Evolutionary conservation across 257 asterid species (phyloP).

Genomic region (Solanum bulbocastanum): DNA sequence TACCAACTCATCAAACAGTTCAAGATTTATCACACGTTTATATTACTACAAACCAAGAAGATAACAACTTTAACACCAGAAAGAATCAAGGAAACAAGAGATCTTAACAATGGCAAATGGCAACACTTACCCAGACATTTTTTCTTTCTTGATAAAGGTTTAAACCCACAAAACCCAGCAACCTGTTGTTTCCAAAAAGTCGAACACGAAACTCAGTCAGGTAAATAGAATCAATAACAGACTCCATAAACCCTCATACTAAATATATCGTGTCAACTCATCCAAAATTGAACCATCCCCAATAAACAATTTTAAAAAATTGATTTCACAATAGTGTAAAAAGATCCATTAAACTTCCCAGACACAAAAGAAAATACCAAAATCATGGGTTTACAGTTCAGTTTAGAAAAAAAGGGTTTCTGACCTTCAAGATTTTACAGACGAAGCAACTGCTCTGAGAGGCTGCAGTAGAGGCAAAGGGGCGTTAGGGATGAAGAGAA

Average conservation of each 20-base stretch:
- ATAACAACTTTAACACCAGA: neutral
- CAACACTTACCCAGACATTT: neutral
- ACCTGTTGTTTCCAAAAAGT: neutral
- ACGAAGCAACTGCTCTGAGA: neutral
- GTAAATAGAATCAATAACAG: neutral
- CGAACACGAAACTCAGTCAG: constrained; percentile 5
- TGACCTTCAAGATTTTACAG: neutral
- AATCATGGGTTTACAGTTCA: neutral
- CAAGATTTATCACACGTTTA: neutral
- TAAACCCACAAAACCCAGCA: neutral
- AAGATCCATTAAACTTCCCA: neutral
- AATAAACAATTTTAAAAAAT: neutral
- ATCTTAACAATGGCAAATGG: neutral
- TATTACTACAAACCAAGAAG: neutral
- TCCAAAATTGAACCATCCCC: neutral
- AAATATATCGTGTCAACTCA: neutral
- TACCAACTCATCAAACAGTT: neutral
- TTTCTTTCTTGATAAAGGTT: neutral
- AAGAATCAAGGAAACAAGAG: neutral
- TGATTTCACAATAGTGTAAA: neutral
- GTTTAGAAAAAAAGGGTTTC: neutral
- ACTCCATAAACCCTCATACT: constrained; percentile 4
- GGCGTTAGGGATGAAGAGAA: neutral
- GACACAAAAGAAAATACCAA: neutral
- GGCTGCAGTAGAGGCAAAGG: neutral